phyloP scores from a whole-genome alignment of 1,139 yeast genomes.

The Yamadazyma sp. region DNA sequence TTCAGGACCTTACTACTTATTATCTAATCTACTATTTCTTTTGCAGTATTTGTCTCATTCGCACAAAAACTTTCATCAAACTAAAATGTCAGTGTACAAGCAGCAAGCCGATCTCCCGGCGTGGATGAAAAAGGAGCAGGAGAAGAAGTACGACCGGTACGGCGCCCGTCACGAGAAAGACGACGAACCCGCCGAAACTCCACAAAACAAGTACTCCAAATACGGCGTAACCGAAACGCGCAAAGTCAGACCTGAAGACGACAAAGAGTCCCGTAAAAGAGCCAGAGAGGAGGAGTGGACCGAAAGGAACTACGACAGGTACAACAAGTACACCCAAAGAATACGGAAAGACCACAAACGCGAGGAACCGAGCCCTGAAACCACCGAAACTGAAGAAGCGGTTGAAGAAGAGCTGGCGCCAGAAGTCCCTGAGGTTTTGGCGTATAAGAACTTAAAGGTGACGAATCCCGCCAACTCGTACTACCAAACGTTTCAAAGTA shows the following conservation, averaged over 20 bases:
- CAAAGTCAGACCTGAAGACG: slow-evolving; percentile 9
- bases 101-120: slow-evolving; percentile 35
- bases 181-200: not conserved
- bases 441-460: slow-evolving; percentile 33
- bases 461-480: slow-evolving; percentile 30
- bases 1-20: no score
- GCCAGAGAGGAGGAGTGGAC: slow-evolving; percentile 8
- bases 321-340: slow-evolving; percentile 10
- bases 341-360: slow-evolving; percentile 5
- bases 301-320: slow-evolving; percentile 7
- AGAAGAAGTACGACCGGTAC: slow-evolving; percentile 39
- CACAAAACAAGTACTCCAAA: slow-evolving; percentile 29
- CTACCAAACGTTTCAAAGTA: slow-evolving; percentile 45
- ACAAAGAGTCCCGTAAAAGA: slow-evolving; percentile 3
- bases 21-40: no score
- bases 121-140: slow-evolving; percentile 37
- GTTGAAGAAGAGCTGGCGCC: slow-evolving; percentile 9
- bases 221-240: slow-evolving; percentile 19
- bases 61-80: not conserved
- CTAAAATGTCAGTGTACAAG: slow-evolving; percentile 25
- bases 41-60: no score
- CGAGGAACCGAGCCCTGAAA: not conserved
- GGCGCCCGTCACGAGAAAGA: slow-evolving; percentile 18
- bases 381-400: slow-evolving; percentile 4
- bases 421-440: slow-evolving; percentile 21